Percentiles rank a stretch among this genome's conserved stretches.
Conservation (phyloP, 495 filamentous ascomycete species). For the Penicillium odoratum region DNA sequence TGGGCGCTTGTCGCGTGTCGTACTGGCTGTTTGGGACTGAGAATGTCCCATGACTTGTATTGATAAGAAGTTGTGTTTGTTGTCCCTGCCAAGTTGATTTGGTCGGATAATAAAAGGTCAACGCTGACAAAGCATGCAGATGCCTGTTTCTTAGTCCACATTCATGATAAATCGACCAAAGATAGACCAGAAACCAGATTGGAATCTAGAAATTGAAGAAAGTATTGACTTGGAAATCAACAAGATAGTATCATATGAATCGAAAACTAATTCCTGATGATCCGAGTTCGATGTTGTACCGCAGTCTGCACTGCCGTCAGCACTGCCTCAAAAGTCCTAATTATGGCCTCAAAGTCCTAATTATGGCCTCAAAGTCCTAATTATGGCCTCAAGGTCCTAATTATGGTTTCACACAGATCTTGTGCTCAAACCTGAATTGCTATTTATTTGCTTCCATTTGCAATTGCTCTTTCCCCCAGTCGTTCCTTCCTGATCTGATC, state of each 20-base stretch:
- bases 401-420: neutral
- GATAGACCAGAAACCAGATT: neutral
- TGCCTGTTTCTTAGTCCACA: neutral
- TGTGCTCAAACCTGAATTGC: neutral
- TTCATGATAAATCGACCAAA: neutral
- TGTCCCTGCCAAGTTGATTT: neutral
- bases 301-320: neutral
- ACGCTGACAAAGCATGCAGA: constrained; percentile 1
- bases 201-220: neutral
- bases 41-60: neutral
- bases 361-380: no score
- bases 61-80: neutral
- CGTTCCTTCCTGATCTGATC: neutral
- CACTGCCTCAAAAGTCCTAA: no score
- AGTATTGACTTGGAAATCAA: neutral
- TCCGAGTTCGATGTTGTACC: neutral
- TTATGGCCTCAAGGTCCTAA: no score
- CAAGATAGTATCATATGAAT: neutral
- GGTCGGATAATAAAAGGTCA: neutral
- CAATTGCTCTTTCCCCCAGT: neutral
- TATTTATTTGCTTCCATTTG: neutral
- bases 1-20: neutral
- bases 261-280: neutral
- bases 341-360: no score
- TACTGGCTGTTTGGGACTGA: neutral